A percentile compares a stretch with the other conserved stretches of the same genome.
Evolutionary conservation across 306 rosid genomes (phyloP).

Genomic region (Mucuna pruriens): DNA sequence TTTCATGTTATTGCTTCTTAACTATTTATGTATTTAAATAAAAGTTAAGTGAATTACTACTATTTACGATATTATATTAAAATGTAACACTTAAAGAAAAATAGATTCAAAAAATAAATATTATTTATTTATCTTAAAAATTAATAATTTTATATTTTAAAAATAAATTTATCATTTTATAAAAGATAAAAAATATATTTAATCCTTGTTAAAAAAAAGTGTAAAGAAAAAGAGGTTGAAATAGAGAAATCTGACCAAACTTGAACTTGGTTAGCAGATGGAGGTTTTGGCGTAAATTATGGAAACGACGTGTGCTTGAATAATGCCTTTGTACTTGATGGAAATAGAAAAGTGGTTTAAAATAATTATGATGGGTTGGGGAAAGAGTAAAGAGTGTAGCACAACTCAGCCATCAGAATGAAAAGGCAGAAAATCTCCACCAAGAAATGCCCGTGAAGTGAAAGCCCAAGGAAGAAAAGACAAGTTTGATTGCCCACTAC

Average conservation of each 20-base stretch:
- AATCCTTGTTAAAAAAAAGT: not conserved
- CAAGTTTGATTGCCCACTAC: not conserved
- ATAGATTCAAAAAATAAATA: too few species aligned
- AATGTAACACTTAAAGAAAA: too few species aligned
- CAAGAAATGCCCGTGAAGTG: not conserved
- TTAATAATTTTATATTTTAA: too few species aligned
- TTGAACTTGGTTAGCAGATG: not conserved
- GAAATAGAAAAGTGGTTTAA: not conserved
- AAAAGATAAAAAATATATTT: too few species aligned
- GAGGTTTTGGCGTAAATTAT: not conserved
- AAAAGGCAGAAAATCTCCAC: not conserved
- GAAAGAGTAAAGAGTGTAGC: not conserved
- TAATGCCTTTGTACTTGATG: not conserved
- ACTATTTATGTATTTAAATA: too few species aligned
- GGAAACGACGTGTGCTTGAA: constrained; percentile 18
- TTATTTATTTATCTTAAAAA: too few species aligned
- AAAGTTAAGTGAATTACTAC: too few species aligned
- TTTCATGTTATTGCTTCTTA: too few species aligned
- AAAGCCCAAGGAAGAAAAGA: not conserved
- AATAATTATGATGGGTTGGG: not conserved
- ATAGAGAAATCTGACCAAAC: constrained; percentile 7
- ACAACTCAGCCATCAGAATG: constrained; percentile 13
- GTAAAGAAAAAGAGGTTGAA: not conserved
- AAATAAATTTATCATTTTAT: too few species aligned
- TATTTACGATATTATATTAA: too few species aligned